Percentiles rank a stretch among this genome's conserved stretches.
Conservation (phyloP, 1,284 basidiomycete species). For the Fistulina hepatica region DNA sequence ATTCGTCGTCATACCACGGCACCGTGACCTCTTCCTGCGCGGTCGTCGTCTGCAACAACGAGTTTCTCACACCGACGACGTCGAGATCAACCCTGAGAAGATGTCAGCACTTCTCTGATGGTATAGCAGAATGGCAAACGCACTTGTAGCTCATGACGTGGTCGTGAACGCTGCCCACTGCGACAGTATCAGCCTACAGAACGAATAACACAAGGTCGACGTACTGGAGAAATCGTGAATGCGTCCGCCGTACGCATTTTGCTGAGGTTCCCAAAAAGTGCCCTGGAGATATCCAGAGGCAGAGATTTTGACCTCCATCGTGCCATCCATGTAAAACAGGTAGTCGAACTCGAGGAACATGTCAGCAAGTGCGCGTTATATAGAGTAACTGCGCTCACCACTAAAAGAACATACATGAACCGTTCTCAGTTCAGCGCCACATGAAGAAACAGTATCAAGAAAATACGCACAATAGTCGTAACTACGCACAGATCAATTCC, state of each 20-base stretch:
- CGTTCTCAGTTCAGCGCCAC: neutral
- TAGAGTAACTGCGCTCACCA: too few species aligned
- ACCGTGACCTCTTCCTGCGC: conserved; percentile 36
- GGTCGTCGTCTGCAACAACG: conserved; percentile 41
- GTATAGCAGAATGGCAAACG: conserved; percentile 18
- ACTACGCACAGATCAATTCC: conserved; percentile 19
- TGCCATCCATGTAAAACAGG: conserved; percentile 54
- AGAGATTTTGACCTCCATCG: conserved; percentile 51
- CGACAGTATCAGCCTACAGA: neutral
- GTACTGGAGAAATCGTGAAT: conserved; percentile 45
- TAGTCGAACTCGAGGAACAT: conserved; percentile 47
- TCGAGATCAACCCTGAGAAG: conserved; percentile 39
- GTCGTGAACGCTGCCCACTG: conserved; percentile 60
- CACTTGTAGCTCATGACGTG: conserved; percentile 56
- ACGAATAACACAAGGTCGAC: conserved; percentile 10
- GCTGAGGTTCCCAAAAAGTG: conserved; percentile 40
- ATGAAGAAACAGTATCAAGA: neutral
- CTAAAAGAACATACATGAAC: too few species aligned
- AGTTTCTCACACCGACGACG: conserved; percentile 61
- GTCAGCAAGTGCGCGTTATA: too few species aligned
- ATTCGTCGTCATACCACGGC: conserved; percentile 54
- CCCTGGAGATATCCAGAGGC: conserved; percentile 62
- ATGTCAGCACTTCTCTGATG: conserved; percentile 11
- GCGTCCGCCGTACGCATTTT: conserved; percentile 42
- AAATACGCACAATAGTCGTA: conserved; percentile 42